These are phyloP conservation scores for Coleophoma eucalyptorum DNA, from an alignment of 2,329 filamentous ascomycete species.

Conservation along the genomic window DNA sequence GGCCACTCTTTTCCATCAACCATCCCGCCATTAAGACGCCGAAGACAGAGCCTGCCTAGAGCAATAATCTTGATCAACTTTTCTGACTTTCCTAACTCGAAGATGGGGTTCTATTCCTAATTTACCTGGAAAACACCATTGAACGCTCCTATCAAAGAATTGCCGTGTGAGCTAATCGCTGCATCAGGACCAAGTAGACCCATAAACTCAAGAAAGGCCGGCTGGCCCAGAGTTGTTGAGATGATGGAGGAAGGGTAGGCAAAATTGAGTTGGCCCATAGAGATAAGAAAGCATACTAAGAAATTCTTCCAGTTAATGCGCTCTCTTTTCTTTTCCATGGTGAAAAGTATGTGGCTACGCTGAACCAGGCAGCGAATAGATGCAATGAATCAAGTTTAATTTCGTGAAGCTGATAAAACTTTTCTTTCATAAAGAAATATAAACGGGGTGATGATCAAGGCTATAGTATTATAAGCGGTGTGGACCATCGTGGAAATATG, in stretches of 20 bases:
- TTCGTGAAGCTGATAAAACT: too few relatives aligned
- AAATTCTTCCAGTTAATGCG: slow-evolving; percentile 12
- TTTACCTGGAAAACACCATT: not conserved
- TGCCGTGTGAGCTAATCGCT: not conserved
- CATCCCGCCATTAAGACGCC: not conserved
- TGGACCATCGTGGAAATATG: too few relatives aligned
- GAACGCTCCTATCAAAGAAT: not conserved
- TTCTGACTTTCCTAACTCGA: too few relatives aligned
- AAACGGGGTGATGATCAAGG: too few relatives aligned
- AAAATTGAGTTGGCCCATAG: not conserved
- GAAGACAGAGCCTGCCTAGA: not conserved
- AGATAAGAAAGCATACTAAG: not conserved
- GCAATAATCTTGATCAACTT: not conserved
- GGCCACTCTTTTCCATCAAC: slow-evolving; percentile 36
- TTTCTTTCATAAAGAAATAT: too few relatives aligned
- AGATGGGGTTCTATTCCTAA: too few relatives aligned
- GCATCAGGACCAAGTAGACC: not conserved
- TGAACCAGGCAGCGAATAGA: too few relatives aligned
- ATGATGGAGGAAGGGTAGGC: not conserved
- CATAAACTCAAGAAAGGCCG: not conserved
- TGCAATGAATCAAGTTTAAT: too few relatives aligned
- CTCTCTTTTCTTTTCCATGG: too few relatives aligned
- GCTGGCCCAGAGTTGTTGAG: not conserved
- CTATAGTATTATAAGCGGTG: too few relatives aligned
- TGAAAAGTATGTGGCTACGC: too few relatives aligned